phyloP scores from a whole-genome alignment of 2,329 filamentous ascomycete genomes.

The Aspergillus phoenicis region DNA sequence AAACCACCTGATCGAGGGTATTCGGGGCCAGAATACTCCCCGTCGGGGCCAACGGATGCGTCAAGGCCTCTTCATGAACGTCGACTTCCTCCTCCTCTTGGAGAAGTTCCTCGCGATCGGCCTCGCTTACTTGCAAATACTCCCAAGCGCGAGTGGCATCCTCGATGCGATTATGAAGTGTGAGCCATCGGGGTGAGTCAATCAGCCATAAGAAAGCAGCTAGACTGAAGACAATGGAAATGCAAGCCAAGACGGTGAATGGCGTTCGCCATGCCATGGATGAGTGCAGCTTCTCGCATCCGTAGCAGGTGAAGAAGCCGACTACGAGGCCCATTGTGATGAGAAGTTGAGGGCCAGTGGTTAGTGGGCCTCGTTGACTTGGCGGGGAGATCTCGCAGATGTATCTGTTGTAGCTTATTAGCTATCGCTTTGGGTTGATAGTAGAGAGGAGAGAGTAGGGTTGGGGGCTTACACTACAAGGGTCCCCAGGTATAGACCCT shows the following conservation, averaged over 20 bases:
- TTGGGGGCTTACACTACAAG: slow-evolving; percentile 48
- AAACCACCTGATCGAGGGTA: background rate
- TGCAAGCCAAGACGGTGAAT: slow-evolving; percentile 51
- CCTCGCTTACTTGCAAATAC: slow-evolving; percentile 47
- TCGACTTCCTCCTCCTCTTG: slow-evolving; percentile 28
- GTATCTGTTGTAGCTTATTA: slow-evolving; percentile 31
- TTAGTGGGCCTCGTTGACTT: slow-evolving; percentile 53
- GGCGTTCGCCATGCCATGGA: slow-evolving; percentile 61
- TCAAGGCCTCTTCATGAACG: background rate
- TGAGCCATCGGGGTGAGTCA: too few relatives aligned
- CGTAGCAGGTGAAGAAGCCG: slow-evolving; percentile 65
- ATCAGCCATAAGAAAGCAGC: too few relatives aligned
- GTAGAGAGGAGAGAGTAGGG: too few relatives aligned
- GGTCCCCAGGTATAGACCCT: slow-evolving; percentile 61
- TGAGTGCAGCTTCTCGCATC: slow-evolving; percentile 47
- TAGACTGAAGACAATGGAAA: slow-evolving; percentile 44
- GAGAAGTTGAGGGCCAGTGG: slow-evolving; percentile 57
- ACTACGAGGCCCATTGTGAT: slow-evolving; percentile 53
- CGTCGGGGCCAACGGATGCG: background rate
- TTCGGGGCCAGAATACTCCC: background rate
- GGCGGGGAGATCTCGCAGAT: slow-evolving; percentile 64
- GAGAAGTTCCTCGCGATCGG: slow-evolving; percentile 53
- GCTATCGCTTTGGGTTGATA: too few relatives aligned
- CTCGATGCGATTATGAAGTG: too few relatives aligned
- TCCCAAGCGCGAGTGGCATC: slow-evolving; percentile 51